Evolutionary conservation across 768 basidiomycete genomes (phyloP), one percentile per base, ranked within the genome.

Genomic region (Cystobasidium onofrii): DNA sequence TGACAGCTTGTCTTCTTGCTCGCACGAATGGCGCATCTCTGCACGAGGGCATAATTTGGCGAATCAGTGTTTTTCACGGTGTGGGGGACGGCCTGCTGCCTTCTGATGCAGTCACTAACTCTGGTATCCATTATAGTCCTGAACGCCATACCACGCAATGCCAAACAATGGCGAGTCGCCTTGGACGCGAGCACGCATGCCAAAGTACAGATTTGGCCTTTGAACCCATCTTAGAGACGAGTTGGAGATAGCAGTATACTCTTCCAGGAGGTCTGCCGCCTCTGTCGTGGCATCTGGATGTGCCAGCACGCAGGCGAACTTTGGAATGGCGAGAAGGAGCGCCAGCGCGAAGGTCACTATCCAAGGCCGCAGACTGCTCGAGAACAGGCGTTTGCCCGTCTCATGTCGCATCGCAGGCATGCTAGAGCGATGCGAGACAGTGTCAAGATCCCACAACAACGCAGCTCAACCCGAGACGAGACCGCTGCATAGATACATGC

Each of bases 171-270:
- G 91, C 33, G 69, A 71, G 33, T 71, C 69, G 10, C 69, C 69
- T 39, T 61, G 69, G 20, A 55, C 55, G 2, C 69, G 33, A 20
- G 69, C 69, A 62, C 91, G 84, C 55, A 96, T 84, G 23, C 94
- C 94, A 81, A 96, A 95, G 83, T 98, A 98, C n/a, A 96, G 85
- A 78, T 92, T 91, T 0, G 94, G 91, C 50, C 94, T 10, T 27
- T 71, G 69, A 12, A 71, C n/a, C 69, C 69, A 71, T 71, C 36
- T 55, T 44, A 71, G 29, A 12, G 69, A 71, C 33, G 69, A 57
- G 55, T 71, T 71, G 10, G 69, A 57, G n/a, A 71, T 20, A 17
- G 52, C 50, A n/a, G 55, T 36, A 29, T 71, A 46, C 54, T 71
- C 46, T 36, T 55, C 69, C 7, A 34, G 25, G 52, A 71, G 69